phyloP scores from a whole-genome alignment of 768 basidiomycete genomes.

The Tulasnella sp. region DNA sequence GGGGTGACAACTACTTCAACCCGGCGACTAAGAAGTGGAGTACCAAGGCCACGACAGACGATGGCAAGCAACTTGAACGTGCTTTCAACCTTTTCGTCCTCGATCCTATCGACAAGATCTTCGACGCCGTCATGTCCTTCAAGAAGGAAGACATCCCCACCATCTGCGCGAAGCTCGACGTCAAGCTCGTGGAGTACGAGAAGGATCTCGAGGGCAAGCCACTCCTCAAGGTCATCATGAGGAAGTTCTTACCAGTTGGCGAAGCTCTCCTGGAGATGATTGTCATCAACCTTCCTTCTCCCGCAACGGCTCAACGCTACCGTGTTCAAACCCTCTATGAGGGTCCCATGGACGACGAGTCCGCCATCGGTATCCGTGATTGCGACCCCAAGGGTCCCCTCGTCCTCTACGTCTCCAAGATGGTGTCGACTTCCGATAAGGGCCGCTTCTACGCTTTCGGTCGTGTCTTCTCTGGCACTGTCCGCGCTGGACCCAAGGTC shows the following conservation, averaged over 20 bases:
- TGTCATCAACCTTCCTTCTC: slow-evolving; percentile 98
- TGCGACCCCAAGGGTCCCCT: slow-evolving; percentile 96
- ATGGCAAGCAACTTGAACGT: slow-evolving; percentile 92
- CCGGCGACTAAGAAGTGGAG: slow-evolving; percentile 95
- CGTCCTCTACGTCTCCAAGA: slow-evolving; percentile 98
- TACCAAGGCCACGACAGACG: slow-evolving; percentile 64
- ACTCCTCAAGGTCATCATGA: slow-evolving; percentile 96
- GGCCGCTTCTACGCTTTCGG: slow-evolving; percentile 99
- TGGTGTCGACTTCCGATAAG: slow-evolving; percentile 99
- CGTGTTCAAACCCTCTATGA: slow-evolving; percentile 99
- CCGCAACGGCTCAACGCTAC: slow-evolving; percentile 93
- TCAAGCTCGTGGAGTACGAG: slow-evolving; percentile 84
- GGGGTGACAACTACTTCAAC: slow-evolving; percentile 99
- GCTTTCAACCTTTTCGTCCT: slow-evolving; percentile 98
- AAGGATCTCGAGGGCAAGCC: slow-evolving; percentile 92
- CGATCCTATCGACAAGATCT: slow-evolving; percentile 98
- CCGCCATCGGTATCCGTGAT: slow-evolving; percentile 95
- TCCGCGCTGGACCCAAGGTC: slow-evolving; percentile 94
- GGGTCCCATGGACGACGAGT: slow-evolving; percentile 99
- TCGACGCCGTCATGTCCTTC: slow-evolving; percentile 98
- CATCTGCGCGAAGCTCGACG: slow-evolving; percentile 94
- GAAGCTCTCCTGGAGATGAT: slow-evolving; percentile 99
- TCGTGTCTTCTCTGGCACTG: slow-evolving; percentile 99
- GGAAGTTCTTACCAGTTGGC: slow-evolving; percentile 98
- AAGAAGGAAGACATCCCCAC: slow-evolving; percentile 81